These are phyloP conservation scores for Chondrostereum purpureum DNA, from an alignment of 1,284 basidiomycete genomes.

Conservation along the genomic window DNA sequence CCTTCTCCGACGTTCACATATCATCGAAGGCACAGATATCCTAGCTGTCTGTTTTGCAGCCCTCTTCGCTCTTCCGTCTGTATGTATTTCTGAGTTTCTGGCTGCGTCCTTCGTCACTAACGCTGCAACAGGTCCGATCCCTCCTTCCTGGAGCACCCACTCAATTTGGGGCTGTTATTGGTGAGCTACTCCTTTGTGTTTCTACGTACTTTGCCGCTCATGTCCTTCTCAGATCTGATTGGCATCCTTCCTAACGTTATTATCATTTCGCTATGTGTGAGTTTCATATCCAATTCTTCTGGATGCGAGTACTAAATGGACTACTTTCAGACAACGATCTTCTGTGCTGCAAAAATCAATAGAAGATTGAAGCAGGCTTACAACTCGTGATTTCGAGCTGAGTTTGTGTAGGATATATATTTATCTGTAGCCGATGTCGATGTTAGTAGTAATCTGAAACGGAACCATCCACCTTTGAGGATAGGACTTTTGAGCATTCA, in stretches of 20 bases:
- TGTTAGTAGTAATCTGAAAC: too few species aligned
- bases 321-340: neutral
- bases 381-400: too few species aligned
- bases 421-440: too few species aligned
- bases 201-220: too few species aligned
- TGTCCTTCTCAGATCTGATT: neutral
- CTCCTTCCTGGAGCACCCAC: conserved; percentile 1
- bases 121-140: too few species aligned
- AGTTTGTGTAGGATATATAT: too few species aligned
- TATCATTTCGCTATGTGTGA: neutral
- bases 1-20: conserved; percentile 1
- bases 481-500: too few species aligned
- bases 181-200: neutral
- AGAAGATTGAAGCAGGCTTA: neutral
- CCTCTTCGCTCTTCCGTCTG: neutral
- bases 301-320: neutral
- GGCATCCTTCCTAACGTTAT: neutral
- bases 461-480: too few species aligned
- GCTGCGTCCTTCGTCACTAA: too few species aligned
- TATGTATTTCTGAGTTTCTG: too few species aligned
- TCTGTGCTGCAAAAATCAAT: neutral
- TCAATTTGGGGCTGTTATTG: neutral
- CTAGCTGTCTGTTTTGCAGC: conserved; percentile 1
- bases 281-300: neutral
- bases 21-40: conserved; percentile 1